Evolutionary conservation across 805 yeast genomes (phyloP).

Genomic region (Lipomyces spencermartinsiae): DNA sequence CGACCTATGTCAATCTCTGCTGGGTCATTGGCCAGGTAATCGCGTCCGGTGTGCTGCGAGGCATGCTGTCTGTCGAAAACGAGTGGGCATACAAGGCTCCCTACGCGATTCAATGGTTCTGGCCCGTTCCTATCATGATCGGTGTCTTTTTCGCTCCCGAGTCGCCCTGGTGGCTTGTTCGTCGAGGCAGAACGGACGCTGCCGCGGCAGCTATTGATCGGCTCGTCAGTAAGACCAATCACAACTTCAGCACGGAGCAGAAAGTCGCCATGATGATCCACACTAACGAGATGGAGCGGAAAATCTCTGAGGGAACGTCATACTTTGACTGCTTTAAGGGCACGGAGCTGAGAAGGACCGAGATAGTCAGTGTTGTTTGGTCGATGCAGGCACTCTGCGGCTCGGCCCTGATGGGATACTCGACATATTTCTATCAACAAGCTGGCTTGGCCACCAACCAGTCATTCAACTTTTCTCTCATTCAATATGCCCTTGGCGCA

Average conservation of each 20-base stretch:
- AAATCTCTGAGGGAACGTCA: constrained; percentile 6
- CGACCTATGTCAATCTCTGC: too few relatives aligned
- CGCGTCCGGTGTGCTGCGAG: constrained; percentile 45
- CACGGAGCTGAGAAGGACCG: constrained; percentile 34
- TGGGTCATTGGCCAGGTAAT: constrained; percentile 57
- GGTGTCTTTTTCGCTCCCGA: constrained; percentile 52
- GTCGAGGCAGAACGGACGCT: constrained; percentile 11
- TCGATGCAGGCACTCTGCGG: constrained; percentile 38
- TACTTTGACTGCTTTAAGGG: constrained; percentile 23
- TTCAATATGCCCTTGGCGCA: constrained; percentile 12
- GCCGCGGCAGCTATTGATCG: constrained; percentile 14
- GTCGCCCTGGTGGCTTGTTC: constrained; percentile 34
- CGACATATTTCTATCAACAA: constrained; percentile 59
- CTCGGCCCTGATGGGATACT: constrained; percentile 26
- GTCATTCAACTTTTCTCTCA: constrained; percentile 15
- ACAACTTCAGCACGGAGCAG: constrained; percentile 1
- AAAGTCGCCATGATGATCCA: constrained; percentile 23
- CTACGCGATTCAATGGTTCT: constrained; percentile 65
- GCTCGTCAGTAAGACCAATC: not conserved
- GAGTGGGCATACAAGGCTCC: constrained; percentile 53
- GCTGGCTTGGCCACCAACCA: constrained; percentile 35
- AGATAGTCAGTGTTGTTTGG: constrained; percentile 47
- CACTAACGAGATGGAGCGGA: constrained; percentile 22
- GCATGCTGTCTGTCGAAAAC: constrained; percentile 40
- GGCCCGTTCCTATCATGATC: constrained; percentile 58